A percentile compares a stretch with the other conserved stretches of the same genome.
phyloP scores from a whole-genome alignment of 108 stramenopile genomes.

The Cyclotella distinguenda region DNA sequence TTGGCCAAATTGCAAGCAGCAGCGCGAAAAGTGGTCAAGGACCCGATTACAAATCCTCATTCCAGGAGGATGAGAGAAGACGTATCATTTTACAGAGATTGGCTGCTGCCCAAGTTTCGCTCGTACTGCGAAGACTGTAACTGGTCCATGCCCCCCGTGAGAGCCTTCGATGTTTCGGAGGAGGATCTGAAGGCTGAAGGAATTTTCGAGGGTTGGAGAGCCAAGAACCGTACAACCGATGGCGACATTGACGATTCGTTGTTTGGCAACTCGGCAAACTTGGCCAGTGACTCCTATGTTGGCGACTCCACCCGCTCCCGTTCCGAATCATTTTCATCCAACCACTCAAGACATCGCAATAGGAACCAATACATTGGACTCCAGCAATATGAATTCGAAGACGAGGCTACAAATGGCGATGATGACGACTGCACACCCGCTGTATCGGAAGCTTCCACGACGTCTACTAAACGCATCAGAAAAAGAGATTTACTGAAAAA shows the following conservation, averaged over 20 bases:
- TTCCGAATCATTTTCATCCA: not conserved
- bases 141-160: constrained; percentile 81
- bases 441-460: not conserved
- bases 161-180: constrained; percentile 67
- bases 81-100: constrained; percentile 77
- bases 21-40: constrained; percentile 63
- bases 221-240: not conserved
- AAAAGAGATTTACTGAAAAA: constrained; percentile 3
- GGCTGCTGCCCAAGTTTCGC: constrained; percentile 85
- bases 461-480: not conserved
- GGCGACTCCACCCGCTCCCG: too few relatives aligned
- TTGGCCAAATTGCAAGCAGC: constrained; percentile 76
- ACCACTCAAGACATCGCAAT: not conserved
- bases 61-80: constrained; percentile 80
- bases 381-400: too few relatives aligned
- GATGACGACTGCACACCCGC: not conserved
- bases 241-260: not conserved
- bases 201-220: constrained; percentile 44
- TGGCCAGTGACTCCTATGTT: too few relatives aligned
- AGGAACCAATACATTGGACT: too few relatives aligned
- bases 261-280: too few relatives aligned
- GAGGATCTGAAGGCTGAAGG: constrained; percentile 45
- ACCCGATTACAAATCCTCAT: constrained; percentile 78
- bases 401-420: not conserved
- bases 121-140: constrained; percentile 65